Percentiles rank a stretch among this genome's conserved stretches.
These are phyloP conservation scores for Kurtzmaniella quercitrusa DNA, from an alignment of 1,139 yeast genomes.

Conservation along the genomic window DNA sequence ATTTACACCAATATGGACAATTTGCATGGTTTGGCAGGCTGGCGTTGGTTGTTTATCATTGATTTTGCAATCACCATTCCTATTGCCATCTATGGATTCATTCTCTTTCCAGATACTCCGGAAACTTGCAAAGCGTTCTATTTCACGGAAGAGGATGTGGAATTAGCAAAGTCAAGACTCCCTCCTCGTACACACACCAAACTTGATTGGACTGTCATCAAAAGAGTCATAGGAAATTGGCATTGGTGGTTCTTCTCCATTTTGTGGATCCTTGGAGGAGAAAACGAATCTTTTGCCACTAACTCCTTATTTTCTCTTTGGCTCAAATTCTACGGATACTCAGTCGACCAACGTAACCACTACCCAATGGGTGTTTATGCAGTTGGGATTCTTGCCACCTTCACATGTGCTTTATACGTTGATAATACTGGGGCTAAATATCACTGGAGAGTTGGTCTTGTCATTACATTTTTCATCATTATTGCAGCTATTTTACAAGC, in stretches of 20 bases:
- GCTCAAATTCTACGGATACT: constrained; percentile 39
- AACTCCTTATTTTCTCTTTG: constrained; percentile 52
- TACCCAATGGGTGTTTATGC: constrained; percentile 57
- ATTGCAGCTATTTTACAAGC: constrained; percentile 41
- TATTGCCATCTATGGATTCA: constrained; percentile 48
- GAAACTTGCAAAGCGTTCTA: constrained; percentile 27
- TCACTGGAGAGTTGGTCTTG: constrained; percentile 48
- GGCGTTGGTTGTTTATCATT: constrained; percentile 39
- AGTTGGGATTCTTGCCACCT: constrained; percentile 47
- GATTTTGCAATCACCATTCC: constrained; percentile 39
- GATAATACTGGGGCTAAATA: constrained; percentile 45
- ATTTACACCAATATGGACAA: constrained; percentile 29
- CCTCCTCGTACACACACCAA: constrained; percentile 32
- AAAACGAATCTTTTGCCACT: constrained; percentile 50
- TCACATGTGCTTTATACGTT: constrained; percentile 43
- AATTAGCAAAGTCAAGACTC: constrained; percentile 32
- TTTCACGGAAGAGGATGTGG: constrained; percentile 33
- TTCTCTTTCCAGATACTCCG: constrained; percentile 59
- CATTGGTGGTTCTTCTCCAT: constrained; percentile 55
- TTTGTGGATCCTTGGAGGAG: constrained; percentile 59
- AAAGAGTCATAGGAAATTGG: constrained; percentile 52
- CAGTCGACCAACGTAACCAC: constrained; percentile 46
- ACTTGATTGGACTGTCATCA: constrained; percentile 40
- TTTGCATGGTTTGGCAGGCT: constrained; percentile 28
- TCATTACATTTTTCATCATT: constrained; percentile 36